Evolutionary conservation across 148 eudicot genomes (phyloP).

Genomic region (Beta vulgaris): DNA sequence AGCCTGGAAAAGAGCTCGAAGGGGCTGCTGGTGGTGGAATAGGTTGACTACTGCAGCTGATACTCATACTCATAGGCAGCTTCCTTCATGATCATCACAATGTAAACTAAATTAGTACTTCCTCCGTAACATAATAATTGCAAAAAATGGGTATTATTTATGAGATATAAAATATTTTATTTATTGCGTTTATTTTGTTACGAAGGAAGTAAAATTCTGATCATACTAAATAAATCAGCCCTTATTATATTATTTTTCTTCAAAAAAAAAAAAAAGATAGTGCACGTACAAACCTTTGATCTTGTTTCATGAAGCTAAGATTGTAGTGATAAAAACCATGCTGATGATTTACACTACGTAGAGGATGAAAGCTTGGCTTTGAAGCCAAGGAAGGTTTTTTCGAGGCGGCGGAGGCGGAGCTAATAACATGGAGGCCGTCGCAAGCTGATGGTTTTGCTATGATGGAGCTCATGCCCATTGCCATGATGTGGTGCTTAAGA

Average conservation of each 20-base stretch:
- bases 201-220: background rate
- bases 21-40: background rate
- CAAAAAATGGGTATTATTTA: too few species aligned
- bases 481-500: too few species aligned
- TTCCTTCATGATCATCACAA: background rate
- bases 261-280: too few species aligned
- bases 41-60: background rate
- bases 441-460: background rate
- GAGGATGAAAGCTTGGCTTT: background rate
- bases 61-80: background rate
- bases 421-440: background rate
- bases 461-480: background rate
- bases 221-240: too few species aligned
- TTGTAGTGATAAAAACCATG: background rate
- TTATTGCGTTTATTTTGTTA: too few species aligned
- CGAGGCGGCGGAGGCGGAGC: background rate
- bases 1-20: background rate
- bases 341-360: background rate
- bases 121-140: too few species aligned
- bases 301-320: background rate
- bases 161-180: too few species aligned
- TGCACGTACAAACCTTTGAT: background rate
- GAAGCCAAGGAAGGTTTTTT: background rate
- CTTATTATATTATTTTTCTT: too few species aligned
- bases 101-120: background rate